Evolutionary conservation across 1,139 yeast species (phyloP).

Genomic region (Pichia sp.): DNA sequence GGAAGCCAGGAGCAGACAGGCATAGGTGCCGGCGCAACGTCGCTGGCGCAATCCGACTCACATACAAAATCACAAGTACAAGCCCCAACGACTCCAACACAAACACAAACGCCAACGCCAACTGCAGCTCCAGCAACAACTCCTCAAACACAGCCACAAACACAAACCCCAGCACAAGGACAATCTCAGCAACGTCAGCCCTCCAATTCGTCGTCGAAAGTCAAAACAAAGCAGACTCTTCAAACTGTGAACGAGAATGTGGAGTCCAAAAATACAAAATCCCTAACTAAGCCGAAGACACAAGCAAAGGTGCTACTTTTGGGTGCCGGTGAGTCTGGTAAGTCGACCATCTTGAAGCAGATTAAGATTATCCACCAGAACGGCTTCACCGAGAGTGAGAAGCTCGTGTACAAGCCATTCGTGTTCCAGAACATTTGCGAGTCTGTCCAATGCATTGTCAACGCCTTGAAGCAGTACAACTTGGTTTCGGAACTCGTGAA

Average conservation of each 20-base stretch:
- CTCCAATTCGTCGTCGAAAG: not conserved
- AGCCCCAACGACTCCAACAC: not conserved
- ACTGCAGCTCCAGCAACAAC: not conserved
- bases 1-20: not conserved
- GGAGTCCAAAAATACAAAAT: slow-evolving; percentile 6
- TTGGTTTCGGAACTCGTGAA: slow-evolving; percentile 41
- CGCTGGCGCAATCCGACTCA: not conserved
- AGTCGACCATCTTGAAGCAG: slow-evolving; percentile 72
- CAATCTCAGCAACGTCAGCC: slow-evolving; percentile 1
- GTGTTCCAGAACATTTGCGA: slow-evolving; percentile 68
- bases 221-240: not conserved
- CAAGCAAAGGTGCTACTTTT: slow-evolving; percentile 59
- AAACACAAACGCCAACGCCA: not conserved
- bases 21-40: not conserved
- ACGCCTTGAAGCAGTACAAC: slow-evolving; percentile 51
- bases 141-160: not conserved
- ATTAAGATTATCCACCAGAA: slow-evolving; percentile 68
- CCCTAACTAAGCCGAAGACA: slow-evolving; percentile 22
- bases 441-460: slow-evolving; percentile 57
- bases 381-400: slow-evolving; percentile 63
- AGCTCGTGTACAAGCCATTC: slow-evolving; percentile 62
- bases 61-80: not conserved
- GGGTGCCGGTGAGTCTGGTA: slow-evolving; percentile 83
- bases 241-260: slow-evolving; percentile 12
- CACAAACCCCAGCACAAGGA: not conserved